Evolutionary conservation across 352 stramenopile species (phyloP), one percentile per base, ranked within the genome.

Genomic region (Thalassiosira mediterranea): DNA sequence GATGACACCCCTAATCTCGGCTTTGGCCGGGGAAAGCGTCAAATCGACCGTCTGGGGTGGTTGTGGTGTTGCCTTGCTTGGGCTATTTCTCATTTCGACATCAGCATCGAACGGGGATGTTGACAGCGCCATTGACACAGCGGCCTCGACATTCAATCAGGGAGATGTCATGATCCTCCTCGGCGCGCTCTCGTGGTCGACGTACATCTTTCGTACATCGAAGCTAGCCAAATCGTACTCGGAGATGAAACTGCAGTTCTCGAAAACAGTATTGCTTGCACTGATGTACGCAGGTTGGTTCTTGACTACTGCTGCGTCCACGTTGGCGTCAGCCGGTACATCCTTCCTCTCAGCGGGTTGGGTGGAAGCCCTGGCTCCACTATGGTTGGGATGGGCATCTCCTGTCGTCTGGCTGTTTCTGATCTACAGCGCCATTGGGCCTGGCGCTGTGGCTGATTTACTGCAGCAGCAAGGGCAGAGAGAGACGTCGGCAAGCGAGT

Each of bases 161-260:
- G 82, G 82, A n/a, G 79, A 90, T 71, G 34, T 70, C 5, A 68
- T 88, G 40, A 76, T 88, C 26, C 58, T 90, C n/a, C 28, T 70
- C 10, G 83, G 79, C 13, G 83, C 83, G 3, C 38, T 88, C 13
- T 85, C 67, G 11, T 90, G 83, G 83, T 85, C 72, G n/a, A 74
- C 63, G 3, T 90, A 90, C 34, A 81, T 90, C 40, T 88, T 85
- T 53, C 69, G 83, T 10, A 76, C 84, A 15, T 81, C 76, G 4
- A 34, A 69, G 31, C 57, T 90, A 31, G 83, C 60, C 28, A 52
- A 68, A 17, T 64, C 70, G 40, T 83, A 83, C 40, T 40, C 79
- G 26, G 79, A 84, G 60, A 34, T 87, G 13, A 15, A 72, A 28
- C 52, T 90, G 8, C 83, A 90, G 64, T 78, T 70, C 21, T 44